These are phyloP conservation scores for Didymella pomorum DNA, from an alignment of 2,329 filamentous ascomycete genomes.

Conservation along the genomic window DNA sequence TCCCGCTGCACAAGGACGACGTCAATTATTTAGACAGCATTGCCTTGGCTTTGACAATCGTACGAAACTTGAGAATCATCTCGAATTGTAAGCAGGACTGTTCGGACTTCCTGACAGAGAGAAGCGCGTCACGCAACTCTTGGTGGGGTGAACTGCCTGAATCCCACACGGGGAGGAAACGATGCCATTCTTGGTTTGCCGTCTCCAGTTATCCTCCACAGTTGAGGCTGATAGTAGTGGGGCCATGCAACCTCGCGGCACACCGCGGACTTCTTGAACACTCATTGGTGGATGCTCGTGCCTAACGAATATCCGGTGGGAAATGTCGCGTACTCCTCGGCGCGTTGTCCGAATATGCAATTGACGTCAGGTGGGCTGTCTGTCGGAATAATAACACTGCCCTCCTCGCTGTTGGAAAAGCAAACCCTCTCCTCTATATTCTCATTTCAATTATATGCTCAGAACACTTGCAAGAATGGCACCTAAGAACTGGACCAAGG, in stretches of 20 bases:
- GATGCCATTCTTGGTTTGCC: conserved; percentile 3
- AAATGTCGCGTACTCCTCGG: conserved; percentile 19
- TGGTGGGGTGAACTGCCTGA: conserved; percentile 9
- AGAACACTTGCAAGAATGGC: conserved; percentile 41
- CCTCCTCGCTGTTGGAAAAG: conserved; percentile 5
- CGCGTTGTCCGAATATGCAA: conserved; percentile 16
- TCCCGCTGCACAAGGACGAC: neutral
- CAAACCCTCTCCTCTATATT: conserved; percentile 3
- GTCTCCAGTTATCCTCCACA: conserved; percentile 11
- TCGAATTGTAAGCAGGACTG: neutral
- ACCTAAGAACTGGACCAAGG: conserved; percentile 49
- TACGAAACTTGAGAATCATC: neutral
- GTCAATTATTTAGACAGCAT: neutral
- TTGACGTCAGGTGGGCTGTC: conserved; percentile 25
- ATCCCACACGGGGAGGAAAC: conserved; percentile 9
- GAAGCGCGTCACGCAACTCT: neutral
- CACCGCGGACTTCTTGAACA: conserved; percentile 14
- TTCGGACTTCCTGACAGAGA: neutral
- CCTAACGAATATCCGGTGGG: conserved; percentile 16
- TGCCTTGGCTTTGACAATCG: neutral
- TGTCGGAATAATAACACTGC: conserved; percentile 16
- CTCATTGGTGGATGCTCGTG: conserved; percentile 12
- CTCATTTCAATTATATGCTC: conserved; percentile 28
- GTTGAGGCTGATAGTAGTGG: conserved; percentile 18
- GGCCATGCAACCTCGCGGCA: conserved; percentile 8